Conservation (phyloP, 2,329 filamentous ascomycete species). For the Xylariomycetidae sp. region DNA sequence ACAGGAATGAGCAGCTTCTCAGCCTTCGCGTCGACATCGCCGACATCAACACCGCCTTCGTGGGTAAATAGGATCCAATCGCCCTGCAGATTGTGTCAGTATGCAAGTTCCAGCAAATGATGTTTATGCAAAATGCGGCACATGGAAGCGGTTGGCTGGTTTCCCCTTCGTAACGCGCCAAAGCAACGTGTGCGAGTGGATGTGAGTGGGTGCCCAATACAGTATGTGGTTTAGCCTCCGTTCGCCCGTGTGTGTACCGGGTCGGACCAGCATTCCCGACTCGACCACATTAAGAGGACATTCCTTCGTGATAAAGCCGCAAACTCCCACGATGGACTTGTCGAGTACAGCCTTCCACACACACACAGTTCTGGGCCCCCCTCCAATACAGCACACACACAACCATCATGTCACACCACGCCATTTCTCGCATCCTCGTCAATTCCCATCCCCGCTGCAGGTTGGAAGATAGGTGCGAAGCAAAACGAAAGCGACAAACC, state of each 20-base stretch:
- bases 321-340: conserved; percentile 8
- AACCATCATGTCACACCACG: too few species aligned
- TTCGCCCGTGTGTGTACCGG: conserved; percentile 34
- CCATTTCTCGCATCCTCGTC: too few species aligned
- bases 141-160: too few species aligned
- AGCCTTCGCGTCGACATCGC: conserved; percentile 97
- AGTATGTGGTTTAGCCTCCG: conserved; percentile 40
- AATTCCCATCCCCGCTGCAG: too few species aligned
- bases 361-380: too few species aligned
- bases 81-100: conserved; percentile 54
- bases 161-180: too few species aligned
- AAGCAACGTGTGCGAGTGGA: too few species aligned
- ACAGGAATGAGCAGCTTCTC: conserved; percentile 98
- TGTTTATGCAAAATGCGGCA: conserved; percentile 6
- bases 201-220: conserved; percentile 15
- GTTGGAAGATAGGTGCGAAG: too few species aligned
- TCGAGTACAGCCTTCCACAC: too few species aligned
- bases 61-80: conserved; percentile 99
- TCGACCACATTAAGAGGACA: conserved; percentile 11
- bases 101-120: conserved; percentile 7
- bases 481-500: conserved; percentile 10
- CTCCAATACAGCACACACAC: too few species aligned
- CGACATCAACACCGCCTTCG: conserved; percentile 98
- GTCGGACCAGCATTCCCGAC: conserved; percentile 13
- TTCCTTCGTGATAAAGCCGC: conserved; percentile 7